Percentiles rank a stretch among this genome's conserved stretches.
Evolutionary conservation across 306 rosid species (phyloP).

Genomic region (Styphnolobium japonicum): DNA sequence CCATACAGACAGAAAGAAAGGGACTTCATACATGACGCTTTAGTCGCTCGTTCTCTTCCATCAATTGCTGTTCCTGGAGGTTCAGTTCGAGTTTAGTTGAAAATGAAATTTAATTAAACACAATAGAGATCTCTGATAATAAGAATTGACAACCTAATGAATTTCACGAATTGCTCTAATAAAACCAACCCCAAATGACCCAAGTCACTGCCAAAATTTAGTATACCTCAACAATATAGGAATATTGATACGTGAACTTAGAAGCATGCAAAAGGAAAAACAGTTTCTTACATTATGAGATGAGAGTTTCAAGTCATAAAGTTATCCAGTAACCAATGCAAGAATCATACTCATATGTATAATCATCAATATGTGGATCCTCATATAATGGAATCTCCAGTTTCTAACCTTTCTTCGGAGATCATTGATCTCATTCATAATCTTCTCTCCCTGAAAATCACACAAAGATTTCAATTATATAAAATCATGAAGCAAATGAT

Average conservation of each 20-base stretch:
- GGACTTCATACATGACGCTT: constrained; percentile 50
- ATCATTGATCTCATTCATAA: constrained; percentile 64
- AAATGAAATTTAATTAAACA: neutral
- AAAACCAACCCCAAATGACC: neutral
- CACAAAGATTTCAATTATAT: neutral
- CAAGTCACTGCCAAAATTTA: neutral
- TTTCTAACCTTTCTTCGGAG: constrained; percentile 79
- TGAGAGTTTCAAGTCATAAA: neutral
- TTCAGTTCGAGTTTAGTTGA: neutral
- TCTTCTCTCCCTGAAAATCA: constrained; percentile 72
- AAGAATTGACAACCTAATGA: neutral
- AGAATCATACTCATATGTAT: neutral
- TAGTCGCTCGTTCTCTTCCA: constrained; percentile 75
- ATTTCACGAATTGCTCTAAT: neutral
- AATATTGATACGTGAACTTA: neutral
- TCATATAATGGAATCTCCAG: neutral
- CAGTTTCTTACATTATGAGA: neutral
- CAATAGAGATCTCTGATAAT: neutral
- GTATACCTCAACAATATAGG: neutral
- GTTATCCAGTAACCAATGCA: neutral
- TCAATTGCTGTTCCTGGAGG: constrained; percentile 60
- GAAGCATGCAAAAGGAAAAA: neutral
- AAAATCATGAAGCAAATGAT: neutral
- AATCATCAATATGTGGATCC: neutral
- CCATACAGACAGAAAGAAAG: neutral